Evolutionary conservation across 2,329 filamentous ascomycete genomes (phyloP), one percentile per base, ranked within the genome.

Genomic region (Rutstroemia sp.): DNA sequence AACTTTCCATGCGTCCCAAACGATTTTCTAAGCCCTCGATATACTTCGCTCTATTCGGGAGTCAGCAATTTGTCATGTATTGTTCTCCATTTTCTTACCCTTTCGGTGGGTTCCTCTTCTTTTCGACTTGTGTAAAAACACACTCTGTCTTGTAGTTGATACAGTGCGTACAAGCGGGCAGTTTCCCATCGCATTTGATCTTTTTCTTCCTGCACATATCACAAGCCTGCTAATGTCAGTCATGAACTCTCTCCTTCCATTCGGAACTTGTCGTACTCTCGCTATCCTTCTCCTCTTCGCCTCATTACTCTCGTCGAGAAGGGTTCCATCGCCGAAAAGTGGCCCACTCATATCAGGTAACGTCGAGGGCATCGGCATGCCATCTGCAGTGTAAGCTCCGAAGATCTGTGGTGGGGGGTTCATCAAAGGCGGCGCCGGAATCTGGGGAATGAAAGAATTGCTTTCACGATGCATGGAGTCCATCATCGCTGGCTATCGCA

Each of bases 71-170:
- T 30, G 57, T 69, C 46, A 67, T 62, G 58, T 39, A 48, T 8
- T 37, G 19, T 21, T 25, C 50, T 41, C 17, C 12, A 21, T 23
- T 16, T n/a, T 17, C 81, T 63, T 80, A 95, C 91, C 94, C 92
- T 78, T 97, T 99, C 1, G 92, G 94, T 53, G 94, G 92, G 71
- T 88, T 94, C 58, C 94, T 83, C 79, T 99, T 99, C 84, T 99
- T 99, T 76, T 99, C 94, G 39, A 97, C 92, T 70, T 96, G 91
- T 0, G 94, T 97, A 70, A 97, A 97, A 65, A 96, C 83, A 72
- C 92, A 99, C 66, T 96, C 91, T 5, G 92, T 96, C 78, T 96
- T 96, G 78, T 96, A 96, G 72, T 96, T 97, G 71, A 88, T 87
- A 72, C 92, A 99, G 73, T 97, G 94, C 7, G 89, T 92, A 73